Evolutionary conservation across 306 rosid species (phyloP).

Genomic region (Prunus kanzakura): DNA sequence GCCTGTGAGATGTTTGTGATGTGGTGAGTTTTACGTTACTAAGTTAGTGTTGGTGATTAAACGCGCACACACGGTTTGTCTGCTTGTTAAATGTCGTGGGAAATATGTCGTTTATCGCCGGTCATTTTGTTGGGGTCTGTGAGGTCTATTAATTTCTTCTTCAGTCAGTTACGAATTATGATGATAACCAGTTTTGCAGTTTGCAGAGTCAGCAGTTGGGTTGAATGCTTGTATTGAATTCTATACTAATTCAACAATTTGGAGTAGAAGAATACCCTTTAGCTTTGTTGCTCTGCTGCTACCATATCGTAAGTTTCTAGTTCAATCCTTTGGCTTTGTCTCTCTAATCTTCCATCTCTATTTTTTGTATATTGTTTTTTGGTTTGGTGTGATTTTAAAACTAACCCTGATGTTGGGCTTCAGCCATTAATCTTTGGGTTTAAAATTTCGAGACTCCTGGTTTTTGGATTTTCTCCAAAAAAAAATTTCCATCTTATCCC

Average conservation of each 20-base stretch:
- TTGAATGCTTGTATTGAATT: neutral
- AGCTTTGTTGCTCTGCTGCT: constrained; percentile 19
- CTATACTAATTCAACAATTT: neutral
- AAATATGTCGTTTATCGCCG: constrained; percentile 37
- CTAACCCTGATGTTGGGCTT: constrained; percentile 22
- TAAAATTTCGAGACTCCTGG: constrained; percentile 12
- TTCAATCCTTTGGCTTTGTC: constrained; percentile 9
- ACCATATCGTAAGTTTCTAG: neutral
- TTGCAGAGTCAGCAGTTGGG: neutral
- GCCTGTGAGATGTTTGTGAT: constrained; percentile 32
- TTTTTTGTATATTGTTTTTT: neutral
- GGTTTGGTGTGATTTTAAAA: constrained; percentile 13
- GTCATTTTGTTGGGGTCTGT: constrained; percentile 26
- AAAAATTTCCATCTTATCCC: constrained; percentile 24
- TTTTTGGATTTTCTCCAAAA: constrained; percentile 29
- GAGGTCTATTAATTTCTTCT: constrained; percentile 1
- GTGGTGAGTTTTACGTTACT: constrained; percentile 39
- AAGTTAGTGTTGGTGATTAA: constrained; percentile 17
- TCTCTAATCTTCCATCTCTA: neutral
- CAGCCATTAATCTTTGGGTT: constrained; percentile 19
- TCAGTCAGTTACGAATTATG: neutral
- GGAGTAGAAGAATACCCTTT: neutral
- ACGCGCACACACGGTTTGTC: neutral
- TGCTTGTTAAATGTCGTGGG: constrained; percentile 27
- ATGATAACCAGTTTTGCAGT: too few species aligned